Percentiles rank a stretch among this genome's conserved stretches.
Conservation (phyloP, 2,329 filamentous ascomycete species). For the Aspergillus awamori region DNA sequence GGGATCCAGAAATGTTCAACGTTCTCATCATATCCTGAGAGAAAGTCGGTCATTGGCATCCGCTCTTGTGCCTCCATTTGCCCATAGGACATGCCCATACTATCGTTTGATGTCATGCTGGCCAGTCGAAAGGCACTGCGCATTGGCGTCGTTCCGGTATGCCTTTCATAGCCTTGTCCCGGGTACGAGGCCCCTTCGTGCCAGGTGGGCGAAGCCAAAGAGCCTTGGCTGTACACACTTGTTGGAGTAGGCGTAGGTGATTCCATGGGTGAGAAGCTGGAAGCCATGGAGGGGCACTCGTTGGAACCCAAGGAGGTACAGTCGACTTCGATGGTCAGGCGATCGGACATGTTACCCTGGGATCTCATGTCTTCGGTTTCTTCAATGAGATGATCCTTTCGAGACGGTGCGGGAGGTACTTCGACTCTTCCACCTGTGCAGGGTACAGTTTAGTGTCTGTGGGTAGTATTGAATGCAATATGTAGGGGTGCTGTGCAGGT, state of each 20-base stretch:
- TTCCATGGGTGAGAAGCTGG: conserved; percentile 45
- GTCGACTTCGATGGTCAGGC: conserved; percentile 43
- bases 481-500: not conserved
- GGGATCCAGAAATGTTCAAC: conserved; percentile 43
- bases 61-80: conserved; percentile 39
- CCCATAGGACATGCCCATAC: conserved; percentile 37
- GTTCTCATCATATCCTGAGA: conserved; percentile 42
- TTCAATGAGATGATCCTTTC: conserved; percentile 32
- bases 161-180: conserved; percentile 35
- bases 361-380: conserved; percentile 43
- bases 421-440: conserved; percentile 36
- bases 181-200: conserved; percentile 35
- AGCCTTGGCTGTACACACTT: conserved; percentile 43
- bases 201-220: conserved; percentile 42
- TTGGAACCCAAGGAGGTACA: conserved; percentile 43
- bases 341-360: conserved; percentile 41
- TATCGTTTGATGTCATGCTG: conserved; percentile 38
- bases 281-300: conserved; percentile 45
- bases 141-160: conserved; percentile 34
- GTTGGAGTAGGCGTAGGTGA: conserved; percentile 45
- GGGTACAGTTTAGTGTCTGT: conserved; percentile 25
- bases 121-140: conserved; percentile 40
- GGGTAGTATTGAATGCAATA: conserved; percentile 3
- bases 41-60: conserved; percentile 39
- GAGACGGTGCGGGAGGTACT: conserved; percentile 28